Percentiles rank a stretch among this genome's conserved stretches.
Conservation (phyloP, 345 rosid genomes). For the Hibiscus tridactylites region DNA sequence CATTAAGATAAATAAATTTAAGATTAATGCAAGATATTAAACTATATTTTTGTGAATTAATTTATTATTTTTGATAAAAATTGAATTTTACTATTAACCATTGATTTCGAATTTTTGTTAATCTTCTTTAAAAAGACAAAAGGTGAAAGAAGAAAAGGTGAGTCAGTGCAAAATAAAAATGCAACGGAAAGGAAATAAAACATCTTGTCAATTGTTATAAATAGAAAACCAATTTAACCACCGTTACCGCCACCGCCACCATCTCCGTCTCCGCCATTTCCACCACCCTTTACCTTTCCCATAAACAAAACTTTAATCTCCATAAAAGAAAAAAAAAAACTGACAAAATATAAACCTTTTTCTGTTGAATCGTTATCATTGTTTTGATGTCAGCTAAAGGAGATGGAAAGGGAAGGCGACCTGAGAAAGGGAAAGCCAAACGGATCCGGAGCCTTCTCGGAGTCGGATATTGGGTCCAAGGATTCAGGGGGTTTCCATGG, state of each 20-base stretch:
- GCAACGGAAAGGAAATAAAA: not conserved
- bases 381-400: not conserved
- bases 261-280: not conserved
- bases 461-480: slow-evolving; percentile 75
- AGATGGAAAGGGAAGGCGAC: not conserved
- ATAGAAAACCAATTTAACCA: not conserved
- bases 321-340: no score
- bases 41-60: no score
- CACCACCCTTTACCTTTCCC: not conserved
- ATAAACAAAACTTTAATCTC: no score
- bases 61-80: no score
- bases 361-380: not conserved
- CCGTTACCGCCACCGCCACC: not conserved
- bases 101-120: no score
- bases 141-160: not conserved
- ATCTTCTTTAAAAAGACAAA: no score
- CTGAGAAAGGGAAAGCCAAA: no score
- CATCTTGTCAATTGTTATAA: not conserved
- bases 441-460: slow-evolving; percentile 52
- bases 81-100: no score
- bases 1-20: no score
- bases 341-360: not conserved
- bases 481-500: slow-evolving; percentile 90
- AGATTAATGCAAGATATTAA: no score
- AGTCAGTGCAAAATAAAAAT: no score